These are phyloP conservation scores for Sicyos edulis DNA, from an alignment of 306 rosid genomes.

Conservation along the genomic window DNA sequence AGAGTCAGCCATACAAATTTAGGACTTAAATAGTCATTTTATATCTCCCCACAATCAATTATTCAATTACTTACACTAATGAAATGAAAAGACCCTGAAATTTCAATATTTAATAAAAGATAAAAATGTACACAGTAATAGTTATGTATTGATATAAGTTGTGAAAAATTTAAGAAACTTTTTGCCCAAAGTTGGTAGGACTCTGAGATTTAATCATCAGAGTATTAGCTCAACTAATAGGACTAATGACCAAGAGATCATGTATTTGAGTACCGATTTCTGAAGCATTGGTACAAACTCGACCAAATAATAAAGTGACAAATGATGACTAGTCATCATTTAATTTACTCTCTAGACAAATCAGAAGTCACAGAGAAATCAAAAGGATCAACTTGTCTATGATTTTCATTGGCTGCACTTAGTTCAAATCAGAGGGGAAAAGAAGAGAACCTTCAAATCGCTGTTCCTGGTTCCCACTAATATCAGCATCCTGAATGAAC, in stretches of 20 bases:
- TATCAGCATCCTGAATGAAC: slow-evolving; percentile 19
- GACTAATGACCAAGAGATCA: no score
- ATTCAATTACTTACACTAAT: background rate
- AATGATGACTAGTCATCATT: background rate
- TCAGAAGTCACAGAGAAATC: background rate
- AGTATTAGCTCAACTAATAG: no score
- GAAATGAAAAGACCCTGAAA: no score
- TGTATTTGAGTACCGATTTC: background rate
- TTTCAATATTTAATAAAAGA: background rate
- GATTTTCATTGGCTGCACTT: slow-evolving; percentile 1
- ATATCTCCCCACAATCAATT: background rate
- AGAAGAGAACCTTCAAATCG: slow-evolving; percentile 17
- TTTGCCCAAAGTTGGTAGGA: background rate
- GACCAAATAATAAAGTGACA: background rate
- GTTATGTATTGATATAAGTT: background rate
- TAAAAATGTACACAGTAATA: background rate
- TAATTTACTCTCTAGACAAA: background rate
- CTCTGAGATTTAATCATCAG: background rate
- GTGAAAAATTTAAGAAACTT: background rate
- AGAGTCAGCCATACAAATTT: no score
- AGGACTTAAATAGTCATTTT: no score
- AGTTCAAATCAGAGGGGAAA: background rate
- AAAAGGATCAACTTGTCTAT: background rate
- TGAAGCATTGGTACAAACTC: background rate
- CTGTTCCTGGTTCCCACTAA: slow-evolving; percentile 28